Base-by-base conservation (phyloP, 164 flowering plant genomes). In the Amborella trichopoda region DNA sequence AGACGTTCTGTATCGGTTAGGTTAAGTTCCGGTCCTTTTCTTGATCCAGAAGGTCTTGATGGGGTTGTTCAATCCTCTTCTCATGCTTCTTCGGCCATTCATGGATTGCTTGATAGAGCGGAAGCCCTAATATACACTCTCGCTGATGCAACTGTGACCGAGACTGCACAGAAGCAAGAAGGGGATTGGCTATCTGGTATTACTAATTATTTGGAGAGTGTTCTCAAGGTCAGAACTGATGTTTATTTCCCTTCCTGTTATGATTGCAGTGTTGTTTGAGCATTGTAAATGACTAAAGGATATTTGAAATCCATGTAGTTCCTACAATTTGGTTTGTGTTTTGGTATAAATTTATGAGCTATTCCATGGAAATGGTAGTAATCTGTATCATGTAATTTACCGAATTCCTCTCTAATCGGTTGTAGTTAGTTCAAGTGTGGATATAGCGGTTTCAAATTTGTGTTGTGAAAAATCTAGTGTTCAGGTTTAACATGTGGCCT, bases 151-250 rank as follows among this genome's bases (percentile, higher is more conserved):
- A 80, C 89, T 19, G 87, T 75, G 6, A 20, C 69, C 2, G 65
- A 45, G 14, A 39, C 27, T 28, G 52, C 27, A 5, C 42, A 61
- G 0, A 76, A 79, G 22, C 80, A 78, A 74, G 75, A 47, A 52
- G 53, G 59, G 20, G 96, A 82, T 72, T 91, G 98, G 96, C 58
- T 90, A 25, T 72, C 85, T 37, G 93, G 93, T 40, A 80, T 91
- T 27, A 55, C 89, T 13, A 52, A 64, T 75, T 62, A 46, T 26
- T 68, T 91, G 82, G 98, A 91, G 55, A 62, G 26, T 56, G 79
- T 86, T 49, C 61, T 90, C 5, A 90, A 86, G 94, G 98, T 90
- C 17, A 6, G 3, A 17, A 5, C 20, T 13, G 6, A 18, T 37
- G 6, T 49, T n/a, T 23, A 18, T 26, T 11, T 16, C 21, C 23